Conservation (phyloP, 2,329 filamentous ascomycete genomes). For the Karstenula rhodostoma region DNA sequence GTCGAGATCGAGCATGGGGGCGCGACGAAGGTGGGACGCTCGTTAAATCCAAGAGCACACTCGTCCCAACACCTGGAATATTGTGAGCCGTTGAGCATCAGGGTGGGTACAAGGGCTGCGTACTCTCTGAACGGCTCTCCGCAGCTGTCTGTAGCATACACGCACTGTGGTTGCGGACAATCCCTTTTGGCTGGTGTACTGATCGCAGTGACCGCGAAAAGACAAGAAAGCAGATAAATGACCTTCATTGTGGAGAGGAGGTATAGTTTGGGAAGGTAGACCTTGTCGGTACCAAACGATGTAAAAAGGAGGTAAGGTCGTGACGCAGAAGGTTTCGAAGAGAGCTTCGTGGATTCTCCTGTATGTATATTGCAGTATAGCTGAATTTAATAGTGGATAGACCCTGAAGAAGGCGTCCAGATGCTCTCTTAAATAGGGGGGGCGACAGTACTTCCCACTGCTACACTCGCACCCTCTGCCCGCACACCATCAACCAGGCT, state of each 20-base stretch:
- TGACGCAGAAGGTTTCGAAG: background rate
- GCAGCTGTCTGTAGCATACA: constrained; percentile 30
- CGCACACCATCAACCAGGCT: background rate
- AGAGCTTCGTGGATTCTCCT: background rate
- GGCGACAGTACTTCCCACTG: background rate
- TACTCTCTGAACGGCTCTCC: constrained; percentile 31
- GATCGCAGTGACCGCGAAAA: constrained; percentile 14
- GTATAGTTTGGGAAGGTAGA: background rate
- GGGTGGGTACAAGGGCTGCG: background rate
- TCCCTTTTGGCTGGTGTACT: constrained; percentile 26
- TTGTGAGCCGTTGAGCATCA: background rate
- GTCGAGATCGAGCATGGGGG: constrained; percentile 10
- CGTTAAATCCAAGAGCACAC: background rate
- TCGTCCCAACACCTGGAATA: constrained; percentile 17
- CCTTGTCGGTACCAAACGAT: too few relatives aligned
- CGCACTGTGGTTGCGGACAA: constrained; percentile 30
- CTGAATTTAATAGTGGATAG: background rate
- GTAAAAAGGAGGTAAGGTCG: background rate
- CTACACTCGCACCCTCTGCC: background rate
- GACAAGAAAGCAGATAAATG: constrained; percentile 10
- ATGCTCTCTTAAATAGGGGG: constrained; percentile 6
- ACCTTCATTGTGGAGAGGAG: constrained; percentile 15
- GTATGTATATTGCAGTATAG: background rate
- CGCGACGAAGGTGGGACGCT: constrained; percentile 18
- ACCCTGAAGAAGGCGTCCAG: background rate